A percentile compares a stretch with the other conserved stretches of the same genome.
These are phyloP conservation scores for Nymphaea colorata DNA, from an alignment of 164 flowering plant species.

Conservation along the genomic window DNA sequence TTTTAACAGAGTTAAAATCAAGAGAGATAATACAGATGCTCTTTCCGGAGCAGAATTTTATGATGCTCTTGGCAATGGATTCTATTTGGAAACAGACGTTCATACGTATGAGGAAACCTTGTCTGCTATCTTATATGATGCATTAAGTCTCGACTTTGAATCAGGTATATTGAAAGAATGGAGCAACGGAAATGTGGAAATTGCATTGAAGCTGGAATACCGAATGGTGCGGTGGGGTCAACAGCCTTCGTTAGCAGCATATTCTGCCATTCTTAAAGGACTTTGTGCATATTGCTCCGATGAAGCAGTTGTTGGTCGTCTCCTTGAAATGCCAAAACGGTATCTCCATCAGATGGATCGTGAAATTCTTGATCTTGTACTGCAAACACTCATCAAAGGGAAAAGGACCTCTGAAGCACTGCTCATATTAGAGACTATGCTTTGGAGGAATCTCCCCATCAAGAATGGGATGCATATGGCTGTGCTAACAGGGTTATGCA, in stretches of 20 bases:
- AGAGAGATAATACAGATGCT: constrained; percentile 57
- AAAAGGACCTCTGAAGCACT: constrained; percentile 22
- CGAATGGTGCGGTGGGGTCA: constrained; percentile 54
- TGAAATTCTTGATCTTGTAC: constrained; percentile 44
- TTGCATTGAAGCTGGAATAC: constrained; percentile 31
- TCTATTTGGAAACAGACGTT: constrained; percentile 61
- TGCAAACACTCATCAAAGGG: constrained; percentile 34
- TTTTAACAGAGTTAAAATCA: constrained; percentile 42
- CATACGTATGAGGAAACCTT: constrained; percentile 50
- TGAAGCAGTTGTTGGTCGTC: constrained; percentile 17
- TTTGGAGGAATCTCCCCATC: constrained; percentile 23
- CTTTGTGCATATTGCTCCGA: constrained; percentile 24
- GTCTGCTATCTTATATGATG: constrained; percentile 34
- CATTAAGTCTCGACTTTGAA: constrained; percentile 47
- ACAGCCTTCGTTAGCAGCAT: constrained; percentile 37
- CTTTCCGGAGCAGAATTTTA: constrained; percentile 48
- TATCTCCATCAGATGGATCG: constrained; percentile 28
- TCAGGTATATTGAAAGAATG: constrained; percentile 28
- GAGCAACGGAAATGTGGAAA: constrained; percentile 19
- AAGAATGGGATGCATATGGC: constrained; percentile 32
- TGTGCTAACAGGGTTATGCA: constrained; percentile 33
- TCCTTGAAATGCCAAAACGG: constrained; percentile 35
- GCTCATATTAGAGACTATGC: constrained; percentile 34
- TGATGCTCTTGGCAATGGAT: constrained; percentile 89
- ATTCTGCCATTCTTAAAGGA: constrained; percentile 29